Percentiles rank a stretch among this genome's conserved stretches.
phyloP scores from a whole-genome alignment of 371 early-diverging fungal species.

The Vittaforma corneae region DNA sequence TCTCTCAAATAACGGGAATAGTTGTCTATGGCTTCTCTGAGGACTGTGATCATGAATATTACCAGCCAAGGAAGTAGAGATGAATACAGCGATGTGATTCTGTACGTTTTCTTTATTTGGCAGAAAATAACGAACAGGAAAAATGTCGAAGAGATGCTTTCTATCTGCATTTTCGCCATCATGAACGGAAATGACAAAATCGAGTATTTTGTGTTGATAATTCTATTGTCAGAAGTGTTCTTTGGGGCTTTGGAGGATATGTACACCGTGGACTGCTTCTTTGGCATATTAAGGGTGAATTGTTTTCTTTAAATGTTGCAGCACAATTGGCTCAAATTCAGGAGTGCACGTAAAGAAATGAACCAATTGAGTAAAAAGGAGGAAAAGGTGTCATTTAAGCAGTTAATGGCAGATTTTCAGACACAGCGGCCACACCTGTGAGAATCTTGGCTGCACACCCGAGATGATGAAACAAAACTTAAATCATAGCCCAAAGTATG shows the following conservation, averaged over 20 bases:
- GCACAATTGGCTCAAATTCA: constrained; percentile 28
- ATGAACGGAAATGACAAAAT: constrained; percentile 73
- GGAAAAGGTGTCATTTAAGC: no score
- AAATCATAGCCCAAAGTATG: no score
- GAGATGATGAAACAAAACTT: no score
- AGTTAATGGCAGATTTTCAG: no score
- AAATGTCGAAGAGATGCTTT: constrained; percentile 86
- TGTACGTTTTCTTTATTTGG: constrained; percentile 68
- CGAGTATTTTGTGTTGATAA: constrained; percentile 88
- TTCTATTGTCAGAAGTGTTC: constrained; percentile 66
- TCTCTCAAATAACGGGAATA: constrained; percentile 75
- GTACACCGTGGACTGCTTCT: not conserved
- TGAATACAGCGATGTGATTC: constrained; percentile 73
- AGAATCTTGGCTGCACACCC: no score
- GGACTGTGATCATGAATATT: constrained; percentile 77
- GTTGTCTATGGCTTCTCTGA: constrained; percentile 90
- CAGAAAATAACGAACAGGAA: constrained; percentile 83
- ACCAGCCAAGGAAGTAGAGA: constrained; percentile 85
- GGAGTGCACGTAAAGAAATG: constrained; percentile 21
- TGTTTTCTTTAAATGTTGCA: constrained; percentile 9
- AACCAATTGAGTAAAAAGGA: constrained; percentile 31
- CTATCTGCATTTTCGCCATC: constrained; percentile 85
- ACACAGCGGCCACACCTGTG: no score
- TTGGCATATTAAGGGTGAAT: not conserved
- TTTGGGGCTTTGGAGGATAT: constrained; percentile 16